Conservation (phyloP, 2,329 filamentous ascomycete species). For the Xylariaceae sp. region DNA sequence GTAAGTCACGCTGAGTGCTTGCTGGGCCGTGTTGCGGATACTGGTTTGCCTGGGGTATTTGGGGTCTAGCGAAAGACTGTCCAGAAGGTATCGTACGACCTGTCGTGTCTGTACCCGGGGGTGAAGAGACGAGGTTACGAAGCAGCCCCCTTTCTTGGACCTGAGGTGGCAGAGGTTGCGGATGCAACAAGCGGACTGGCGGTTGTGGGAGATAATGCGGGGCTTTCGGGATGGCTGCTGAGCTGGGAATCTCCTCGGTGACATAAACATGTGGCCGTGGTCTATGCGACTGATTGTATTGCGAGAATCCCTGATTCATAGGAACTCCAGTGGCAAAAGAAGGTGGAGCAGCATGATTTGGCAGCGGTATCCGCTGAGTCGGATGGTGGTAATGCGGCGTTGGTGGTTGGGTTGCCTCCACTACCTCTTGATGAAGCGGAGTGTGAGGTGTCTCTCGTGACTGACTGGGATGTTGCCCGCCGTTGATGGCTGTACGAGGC, state of each 20-base stretch:
- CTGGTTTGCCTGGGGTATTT: too few species aligned
- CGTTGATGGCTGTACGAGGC: constrained; percentile 36
- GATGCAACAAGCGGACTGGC: constrained; percentile 30
- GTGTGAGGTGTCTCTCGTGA: constrained; percentile 24
- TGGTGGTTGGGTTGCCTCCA: constrained; percentile 43
- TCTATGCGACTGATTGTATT: constrained; percentile 13
- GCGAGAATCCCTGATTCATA: too few species aligned
- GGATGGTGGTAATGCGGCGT: constrained; percentile 52
- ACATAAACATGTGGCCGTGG: constrained; percentile 20
- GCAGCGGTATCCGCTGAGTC: constrained; percentile 37
- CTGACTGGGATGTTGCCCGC: constrained; percentile 14
- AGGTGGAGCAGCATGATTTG: constrained; percentile 39
- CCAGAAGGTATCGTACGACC: too few species aligned
- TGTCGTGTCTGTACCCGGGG: constrained; percentile 17
- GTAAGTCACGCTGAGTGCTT: constrained; percentile 9
- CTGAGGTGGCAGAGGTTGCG: constrained; percentile 47
- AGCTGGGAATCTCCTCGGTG: constrained; percentile 11
- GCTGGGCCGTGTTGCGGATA: not conserved
- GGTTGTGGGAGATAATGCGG: constrained; percentile 23
- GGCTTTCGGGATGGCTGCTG: constrained; percentile 10
- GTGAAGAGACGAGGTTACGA: constrained; percentile 29
- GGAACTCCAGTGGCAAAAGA: constrained; percentile 42
- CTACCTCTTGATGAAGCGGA: constrained; percentile 45
- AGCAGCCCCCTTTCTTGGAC: constrained; percentile 47
- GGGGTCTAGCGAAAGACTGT: too few species aligned